These are phyloP conservation scores for Gentiana dahurica DNA, from an alignment of 257 asterid genomes.

Conservation along the genomic window DNA sequence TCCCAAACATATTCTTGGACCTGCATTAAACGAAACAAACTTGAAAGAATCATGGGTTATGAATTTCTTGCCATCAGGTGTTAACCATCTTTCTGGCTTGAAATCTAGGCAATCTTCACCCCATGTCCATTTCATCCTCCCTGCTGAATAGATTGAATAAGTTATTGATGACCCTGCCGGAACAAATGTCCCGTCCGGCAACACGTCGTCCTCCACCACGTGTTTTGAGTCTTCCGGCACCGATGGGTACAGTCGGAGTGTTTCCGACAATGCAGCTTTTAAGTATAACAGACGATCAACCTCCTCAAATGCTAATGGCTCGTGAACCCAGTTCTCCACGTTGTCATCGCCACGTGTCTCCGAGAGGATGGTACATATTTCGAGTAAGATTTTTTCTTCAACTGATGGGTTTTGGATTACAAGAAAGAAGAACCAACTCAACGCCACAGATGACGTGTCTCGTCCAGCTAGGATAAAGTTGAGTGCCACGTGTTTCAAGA, in stretches of 20 bases:
- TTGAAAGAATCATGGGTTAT: constrained; percentile 57
- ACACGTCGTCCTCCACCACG: constrained; percentile 58
- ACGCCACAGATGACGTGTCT: constrained; percentile 86
- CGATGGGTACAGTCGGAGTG: constrained; percentile 74
- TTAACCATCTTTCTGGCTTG: constrained; percentile 79
- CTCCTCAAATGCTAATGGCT: constrained; percentile 60
- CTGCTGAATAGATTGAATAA: constrained; percentile 81
- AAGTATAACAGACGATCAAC: constrained; percentile 61
- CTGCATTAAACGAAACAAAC: constrained; percentile 88
- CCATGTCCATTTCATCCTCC: constrained; percentile 76
- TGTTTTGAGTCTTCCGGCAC: constrained; percentile 93
- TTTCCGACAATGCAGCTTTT: constrained; percentile 74
- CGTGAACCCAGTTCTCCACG: constrained; percentile 38
- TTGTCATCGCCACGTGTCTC: constrained; percentile 57
- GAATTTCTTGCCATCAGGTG: constrained; percentile 31
- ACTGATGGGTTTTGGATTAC: constrained; percentile 53
- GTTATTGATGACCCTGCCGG: constrained; percentile 85
- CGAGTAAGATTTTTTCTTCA: constrained; percentile 43
- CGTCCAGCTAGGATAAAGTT: constrained; percentile 94
- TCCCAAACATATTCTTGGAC: constrained; percentile 78
- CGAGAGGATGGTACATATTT: constrained; percentile 47
- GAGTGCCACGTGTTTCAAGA: constrained; percentile 77
- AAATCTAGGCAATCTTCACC: constrained; percentile 79
- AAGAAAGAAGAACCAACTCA: constrained; percentile 92
- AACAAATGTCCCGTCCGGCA: constrained; percentile 85